A percentile compares a stretch with the other conserved stretches of the same genome.
Evolutionary conservation across 1,139 yeast genomes (phyloP).

Genomic region (Yamadazyma diospyri): DNA sequence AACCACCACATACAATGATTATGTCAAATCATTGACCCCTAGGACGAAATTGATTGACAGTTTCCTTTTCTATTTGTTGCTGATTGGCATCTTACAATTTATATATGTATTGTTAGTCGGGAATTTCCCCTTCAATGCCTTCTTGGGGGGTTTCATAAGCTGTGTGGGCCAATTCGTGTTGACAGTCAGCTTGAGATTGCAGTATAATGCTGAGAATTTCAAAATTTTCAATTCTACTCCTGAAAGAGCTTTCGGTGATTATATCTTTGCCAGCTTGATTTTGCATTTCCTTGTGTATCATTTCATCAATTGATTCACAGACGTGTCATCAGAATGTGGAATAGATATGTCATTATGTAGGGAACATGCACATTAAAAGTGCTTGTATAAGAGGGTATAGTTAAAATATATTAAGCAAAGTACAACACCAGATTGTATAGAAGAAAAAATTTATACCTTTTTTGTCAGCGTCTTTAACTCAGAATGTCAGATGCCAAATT

Average conservation of each 20-base stretch:
- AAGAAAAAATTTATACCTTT: slow-evolving; percentile 2
- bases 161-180: slow-evolving; percentile 96
- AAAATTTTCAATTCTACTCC: slow-evolving; percentile 45
- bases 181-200: slow-evolving; percentile 76
- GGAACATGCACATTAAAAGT: too few species aligned
- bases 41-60: slow-evolving; percentile 67
- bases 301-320: slow-evolving; percentile 70
- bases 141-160: slow-evolving; percentile 85
- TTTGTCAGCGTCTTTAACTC: neutral
- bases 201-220: slow-evolving; percentile 31
- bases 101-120: slow-evolving; percentile 74
- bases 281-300: slow-evolving; percentile 88
- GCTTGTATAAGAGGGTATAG: neutral
- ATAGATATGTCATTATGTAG: too few species aligned
- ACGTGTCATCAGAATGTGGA: too few species aligned
- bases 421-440: slow-evolving; percentile 14
- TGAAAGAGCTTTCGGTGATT: slow-evolving; percentile 87
- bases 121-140: slow-evolving; percentile 94
- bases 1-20: slow-evolving; percentile 44
- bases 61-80: slow-evolving; percentile 71
- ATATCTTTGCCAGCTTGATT: slow-evolving; percentile 78
- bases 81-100: slow-evolving; percentile 75
- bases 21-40: slow-evolving; percentile 40
- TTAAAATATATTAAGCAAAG: slow-evolving; percentile 7
- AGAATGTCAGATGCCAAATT: too few species aligned